Base-by-base conservation (phyloP, 2,329 filamentous ascomycete genomes). In the Phialophora macrospora region DNA sequence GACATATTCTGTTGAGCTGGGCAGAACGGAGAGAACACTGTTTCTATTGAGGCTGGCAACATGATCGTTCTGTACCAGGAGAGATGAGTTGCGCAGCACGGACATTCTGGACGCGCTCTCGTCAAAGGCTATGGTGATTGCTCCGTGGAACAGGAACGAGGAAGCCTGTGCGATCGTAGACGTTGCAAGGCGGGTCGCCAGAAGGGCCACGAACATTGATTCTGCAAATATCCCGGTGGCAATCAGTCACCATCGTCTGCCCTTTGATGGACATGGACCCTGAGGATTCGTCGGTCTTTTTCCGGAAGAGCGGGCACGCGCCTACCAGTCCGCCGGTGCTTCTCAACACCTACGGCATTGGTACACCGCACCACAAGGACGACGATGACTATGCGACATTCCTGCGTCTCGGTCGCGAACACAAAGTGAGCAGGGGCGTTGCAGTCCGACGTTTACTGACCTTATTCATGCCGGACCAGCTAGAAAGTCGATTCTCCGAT, bases 1-100 rank as follows among this genome's bases (percentile, higher is more conserved):
- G 49, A 82, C 71, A 24, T 28, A 26, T 32, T 55, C 24, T 12
- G 51, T 55, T n/a, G 22, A 14, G 2, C 20, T 55, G 24, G 26
- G 51, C 8, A 55, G 51, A 7, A 5, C 26, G 9, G 24, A n/a
- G 20, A 3, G 22, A 14, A 30, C 3, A 28, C 8, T n/a, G 17
- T 26, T 17, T 32, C 32, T 26, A 12, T 4, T 32, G 4, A 55
- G 11, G 2, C 26, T 14, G 17, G 51, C 12, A 14, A 55, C 17
- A n/a, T 17, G 11, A n/a, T 30, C 51, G 17, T 32, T 32, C 28
- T 11, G 22, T 14, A 55, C 28, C 11, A 55, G 51, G 14, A 55
- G 24, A 55, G 51, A 55, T 11, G 22, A 11, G 11, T 55, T 55
- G 24, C 51, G 24, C 22, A 55, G 22, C 17, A 30, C 22, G 17